Conservation (phyloP, 192 early-diverging fungal genomes). For the Funneliformis mosseae region DNA sequence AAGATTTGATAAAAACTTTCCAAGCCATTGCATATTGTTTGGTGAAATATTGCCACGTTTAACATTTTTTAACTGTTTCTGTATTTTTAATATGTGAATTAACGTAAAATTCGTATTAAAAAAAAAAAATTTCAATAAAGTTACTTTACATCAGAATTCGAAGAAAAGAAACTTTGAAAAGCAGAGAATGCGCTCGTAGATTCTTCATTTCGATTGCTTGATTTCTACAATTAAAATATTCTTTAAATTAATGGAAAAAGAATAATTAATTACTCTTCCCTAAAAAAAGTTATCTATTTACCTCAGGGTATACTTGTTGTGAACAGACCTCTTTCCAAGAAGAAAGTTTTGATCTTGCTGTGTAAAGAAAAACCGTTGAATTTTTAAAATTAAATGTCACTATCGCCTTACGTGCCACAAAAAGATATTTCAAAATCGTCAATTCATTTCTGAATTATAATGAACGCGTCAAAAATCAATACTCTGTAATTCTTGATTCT, state of each 20-base stretch:
- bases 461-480: neutral
- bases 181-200: slow-evolving; percentile 5
- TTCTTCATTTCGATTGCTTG: slow-evolving; percentile 31
- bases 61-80: slow-evolving; percentile 26
- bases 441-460: slow-evolving; percentile 37
- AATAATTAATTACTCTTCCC: neutral
- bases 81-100: neutral
- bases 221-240: slow-evolving; percentile 26
- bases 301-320: slow-evolving; percentile 47
- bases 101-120: slow-evolving; percentile 6
- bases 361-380: slow-evolving; percentile 41
- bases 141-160: neutral
- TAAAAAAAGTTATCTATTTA: neutral
- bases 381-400: slow-evolving; percentile 46
- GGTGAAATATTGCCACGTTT: slow-evolving; percentile 41
- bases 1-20: slow-evolving; percentile 39
- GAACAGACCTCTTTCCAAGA: slow-evolving; percentile 42
- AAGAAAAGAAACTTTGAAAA: slow-evolving; percentile 16
- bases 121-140: neutral
- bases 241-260: neutral
- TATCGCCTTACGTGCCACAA: slow-evolving; percentile 40
- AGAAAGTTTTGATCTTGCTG: slow-evolving; percentile 36
- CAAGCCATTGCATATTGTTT: slow-evolving; percentile 43
- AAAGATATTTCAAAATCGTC: slow-evolving; percentile 34
- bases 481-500: too few relatives aligned